Percentiles rank a stretch among this genome's conserved stretches.
These are phyloP conservation scores for Solanum pennellii DNA, from an alignment of 257 asterid species.

Conservation along the genomic window DNA sequence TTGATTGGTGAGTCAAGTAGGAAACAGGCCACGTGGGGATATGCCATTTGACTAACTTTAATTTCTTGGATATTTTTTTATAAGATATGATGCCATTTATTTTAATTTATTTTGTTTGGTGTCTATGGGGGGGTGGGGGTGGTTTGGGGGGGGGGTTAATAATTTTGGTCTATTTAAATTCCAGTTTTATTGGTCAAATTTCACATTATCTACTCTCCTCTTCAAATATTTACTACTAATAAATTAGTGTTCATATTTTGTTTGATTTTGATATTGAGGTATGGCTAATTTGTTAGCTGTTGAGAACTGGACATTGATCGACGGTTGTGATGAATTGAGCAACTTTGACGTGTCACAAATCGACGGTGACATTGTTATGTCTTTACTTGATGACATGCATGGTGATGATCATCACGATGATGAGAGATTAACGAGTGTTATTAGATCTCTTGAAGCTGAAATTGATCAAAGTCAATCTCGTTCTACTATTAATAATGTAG, in stretches of 20 bases:
- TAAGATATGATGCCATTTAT: background rate
- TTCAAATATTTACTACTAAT: background rate
- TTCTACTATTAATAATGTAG: background rate
- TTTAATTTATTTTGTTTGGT: background rate
- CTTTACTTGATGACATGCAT: constrained; percentile 1
- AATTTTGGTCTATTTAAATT: background rate
- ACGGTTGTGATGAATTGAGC: background rate
- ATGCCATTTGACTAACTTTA: constrained; percentile 2
- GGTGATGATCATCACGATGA: background rate
- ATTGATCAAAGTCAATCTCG: background rate
- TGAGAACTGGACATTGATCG: background rate
- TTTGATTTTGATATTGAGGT: background rate
- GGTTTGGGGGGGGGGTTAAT: background rate
- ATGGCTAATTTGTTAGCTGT: background rate
- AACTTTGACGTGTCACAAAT: background rate
- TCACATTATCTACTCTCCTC: background rate
- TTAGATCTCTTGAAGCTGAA: background rate
- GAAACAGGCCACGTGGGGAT: constrained; percentile 5
- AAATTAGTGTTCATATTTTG: background rate
- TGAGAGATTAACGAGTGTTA: background rate
- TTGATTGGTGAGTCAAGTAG: background rate
- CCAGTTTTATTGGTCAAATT: background rate
- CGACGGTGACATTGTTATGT: background rate
- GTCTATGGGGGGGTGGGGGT: too few relatives aligned
- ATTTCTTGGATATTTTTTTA: too few relatives aligned